Conservation (phyloP, 257 asterid genomes). For the Solanum infundibuliforme region DNA sequence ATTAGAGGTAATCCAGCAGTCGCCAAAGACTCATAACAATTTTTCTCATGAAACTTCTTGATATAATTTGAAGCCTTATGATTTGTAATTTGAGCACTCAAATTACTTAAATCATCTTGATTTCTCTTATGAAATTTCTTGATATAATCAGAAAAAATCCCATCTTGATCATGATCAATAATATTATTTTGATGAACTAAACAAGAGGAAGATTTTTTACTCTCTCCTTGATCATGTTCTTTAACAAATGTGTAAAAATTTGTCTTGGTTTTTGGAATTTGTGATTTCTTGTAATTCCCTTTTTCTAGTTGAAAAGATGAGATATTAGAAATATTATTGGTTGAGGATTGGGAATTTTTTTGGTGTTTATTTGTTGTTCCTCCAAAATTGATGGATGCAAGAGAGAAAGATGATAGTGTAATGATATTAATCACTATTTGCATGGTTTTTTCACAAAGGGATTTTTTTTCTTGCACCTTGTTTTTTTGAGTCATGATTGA, state of each 20-base stretch:
- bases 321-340: neutral
- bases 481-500: slow-evolving; percentile 10
- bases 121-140: slow-evolving; percentile 8
- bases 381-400: slow-evolving; percentile 12
- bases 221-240: slow-evolving; percentile 6
- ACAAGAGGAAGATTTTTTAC: neutral
- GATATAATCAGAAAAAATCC: slow-evolving; percentile 13
- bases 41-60: neutral
- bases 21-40: neutral
- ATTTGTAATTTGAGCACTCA: neutral
- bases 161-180: slow-evolving; percentile 2
- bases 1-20: neutral
- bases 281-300: neutral
- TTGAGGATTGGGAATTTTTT: neutral
- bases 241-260: neutral
- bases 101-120: slow-evolving; percentile 1
- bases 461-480: neutral
- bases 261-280: slow-evolving; percentile 1
- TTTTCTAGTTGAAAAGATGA: neutral
- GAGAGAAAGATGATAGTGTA: slow-evolving; percentile 23
- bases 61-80: slow-evolving; percentile 1
- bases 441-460: slow-evolving; percentile 28
- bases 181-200: neutral
- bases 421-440: slow-evolving; percentile 15
- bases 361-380: neutral